Percentiles rank a stretch among this genome's conserved stretches.
Evolutionary conservation across 177 flowering plant species (phyloP).

Genomic region (Vitis hybrid): DNA sequence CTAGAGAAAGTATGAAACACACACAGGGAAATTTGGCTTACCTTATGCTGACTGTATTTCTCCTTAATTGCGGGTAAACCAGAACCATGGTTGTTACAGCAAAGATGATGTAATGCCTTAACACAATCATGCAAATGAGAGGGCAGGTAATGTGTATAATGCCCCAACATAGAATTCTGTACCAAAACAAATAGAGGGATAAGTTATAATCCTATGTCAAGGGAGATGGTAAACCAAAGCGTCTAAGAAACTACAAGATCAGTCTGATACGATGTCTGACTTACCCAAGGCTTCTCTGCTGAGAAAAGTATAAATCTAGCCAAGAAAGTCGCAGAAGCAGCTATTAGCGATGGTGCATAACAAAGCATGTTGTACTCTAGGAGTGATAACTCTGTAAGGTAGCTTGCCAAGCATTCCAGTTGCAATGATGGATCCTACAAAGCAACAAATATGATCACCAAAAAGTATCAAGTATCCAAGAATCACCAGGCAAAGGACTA

Average conservation of each 20-base stretch:
- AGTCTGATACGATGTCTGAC: conserved; percentile 5
- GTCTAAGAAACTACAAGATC: too few relatives aligned
- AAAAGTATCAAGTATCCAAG: not conserved
- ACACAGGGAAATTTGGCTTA: conserved; percentile 18
- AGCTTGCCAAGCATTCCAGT: conserved; percentile 86
- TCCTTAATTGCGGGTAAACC: conserved; percentile 82
- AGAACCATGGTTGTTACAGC: conserved; percentile 42
- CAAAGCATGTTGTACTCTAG: conserved; percentile 82
- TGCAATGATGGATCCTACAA: conserved; percentile 63
- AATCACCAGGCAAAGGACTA: too few relatives aligned
- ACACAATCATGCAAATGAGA: conserved; percentile 67
- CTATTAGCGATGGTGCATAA: conserved; percentile 80
- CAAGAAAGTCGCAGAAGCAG: conserved; percentile 88
- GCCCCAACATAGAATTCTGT: conserved; percentile 77
- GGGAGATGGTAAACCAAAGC: too few relatives aligned
- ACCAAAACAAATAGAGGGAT: conserved; percentile 1
- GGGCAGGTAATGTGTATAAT: conserved; percentile 82
- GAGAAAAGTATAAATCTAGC: conserved; percentile 69
- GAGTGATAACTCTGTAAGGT: conserved; percentile 83
- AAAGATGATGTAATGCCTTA: conserved; percentile 65
- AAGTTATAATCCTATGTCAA: too few relatives aligned
- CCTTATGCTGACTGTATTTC: conserved; percentile 98
- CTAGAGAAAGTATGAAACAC: not conserved
- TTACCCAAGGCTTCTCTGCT: conserved; percentile 86
- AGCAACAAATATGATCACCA: not conserved